Base-by-base conservation (phyloP, 805 yeast species). In the Metschnikowia bowlesiae region DNA sequence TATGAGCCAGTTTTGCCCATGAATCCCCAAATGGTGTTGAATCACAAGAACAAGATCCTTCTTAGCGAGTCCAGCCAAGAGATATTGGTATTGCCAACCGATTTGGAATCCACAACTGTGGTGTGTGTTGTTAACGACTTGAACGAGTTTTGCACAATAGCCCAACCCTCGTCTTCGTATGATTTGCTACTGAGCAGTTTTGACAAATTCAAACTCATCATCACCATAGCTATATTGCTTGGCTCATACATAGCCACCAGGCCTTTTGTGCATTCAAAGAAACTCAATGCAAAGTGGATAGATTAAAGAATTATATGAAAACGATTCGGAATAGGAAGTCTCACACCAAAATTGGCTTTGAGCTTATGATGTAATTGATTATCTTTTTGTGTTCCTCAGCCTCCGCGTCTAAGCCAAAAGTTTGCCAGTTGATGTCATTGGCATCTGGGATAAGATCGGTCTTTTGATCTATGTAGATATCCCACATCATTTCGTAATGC, bases 131-230 rank as follows among this genome's bases (percentile, higher is more conserved):
- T 82, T 41, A 88, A 85, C 16, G 53, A 61, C 30, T 66, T 75
- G 42, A 95, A 89, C 62, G 64, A 86, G 6, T 91, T 87, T 69
- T 87, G 91, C 61, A 84, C 95, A 0, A 74, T 82, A 50, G 75
- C 87, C 14, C 79, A 85, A 46, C 97, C 98, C 0, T 88, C 97
- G 0, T 80, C 80, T 39, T 87, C 89, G 37, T 91, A 88, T 67
- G 99, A 92, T 68, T 73, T 81, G 46, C 74, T 92, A 64, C 79
- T 83, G 28, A 69, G 75, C 31, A 74, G 76, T 46, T 94, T 94
- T 62, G 89, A 85, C 58, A 85, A 81, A 60, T 62, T 71, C 11
- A 84, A 82, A 57, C 75, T 92, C 40, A 43, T 85, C 6, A 53
- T 74, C 6, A 87, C 96, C 0, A 75, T 91, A 2, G 65, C 68